Evolutionary conservation across 805 yeast species (phyloP), one percentile per base, ranked within the genome.

Genomic region (Hanseniaspora clermontiae): DNA sequence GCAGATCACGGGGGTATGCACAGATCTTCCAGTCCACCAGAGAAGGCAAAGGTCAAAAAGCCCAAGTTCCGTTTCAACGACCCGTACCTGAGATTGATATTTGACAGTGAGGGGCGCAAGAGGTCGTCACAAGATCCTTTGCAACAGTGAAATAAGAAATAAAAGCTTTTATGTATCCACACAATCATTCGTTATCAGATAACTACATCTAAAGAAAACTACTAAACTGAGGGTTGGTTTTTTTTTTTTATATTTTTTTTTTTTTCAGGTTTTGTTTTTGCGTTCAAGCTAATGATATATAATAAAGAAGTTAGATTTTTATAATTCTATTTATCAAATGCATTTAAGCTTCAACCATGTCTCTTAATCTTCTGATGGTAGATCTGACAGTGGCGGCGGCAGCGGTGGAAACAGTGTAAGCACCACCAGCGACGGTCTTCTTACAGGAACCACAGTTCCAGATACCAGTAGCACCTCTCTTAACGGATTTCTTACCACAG

Each of bases 381-480:
- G 98, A 93, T 85, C 99, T 90, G 77, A 90, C 97, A 70, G 98
- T 93, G 77, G 96, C 95, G 74, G 98, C 99, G 76, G 98, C 97
- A 72, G 99, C 93, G 70, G 99, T 93, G 73, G 95, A 84, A 67
- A 93, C 90, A 72, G 96, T 82, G 90, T 93, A 93, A 78, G 99
- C 99, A 83, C 99, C 99, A 77, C 99, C 99, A 70, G 99, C 99
- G 73, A 93, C 87, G 67, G 95, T 85, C 85, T 88, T 93, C 71
- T 77, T 78, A 81, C 98, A 91, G 66, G 95, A 78, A 77, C 81
- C 79, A 82, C 98, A 93, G 74, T 78, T 75, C 99, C 99, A 93
- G 90, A 93, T 87, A 80, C 99, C 99, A 73, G 95, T 81, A 68
- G 98, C 89, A 73, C 84, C 86, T 83, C 99, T 89, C 81, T 83